Percentiles rank a stretch among this genome's conserved stretches.
Conservation (phyloP, 73 alveolate genomes). For the Paraurostyla sp. region DNA sequence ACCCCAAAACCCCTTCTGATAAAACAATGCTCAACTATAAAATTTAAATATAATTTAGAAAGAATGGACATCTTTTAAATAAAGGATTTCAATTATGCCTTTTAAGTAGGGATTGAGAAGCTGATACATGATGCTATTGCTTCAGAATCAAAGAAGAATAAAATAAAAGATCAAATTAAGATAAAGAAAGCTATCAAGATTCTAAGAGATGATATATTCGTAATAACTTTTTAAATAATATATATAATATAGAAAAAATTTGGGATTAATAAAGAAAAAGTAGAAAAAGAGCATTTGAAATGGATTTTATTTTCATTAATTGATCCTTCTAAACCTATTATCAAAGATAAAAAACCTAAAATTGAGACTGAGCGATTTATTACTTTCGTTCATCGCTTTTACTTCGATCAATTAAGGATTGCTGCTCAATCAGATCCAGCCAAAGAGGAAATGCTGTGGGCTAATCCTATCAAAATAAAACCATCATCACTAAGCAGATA, state of each 20-base stretch:
- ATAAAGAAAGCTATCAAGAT: background rate
- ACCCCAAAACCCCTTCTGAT: constrained; percentile 14
- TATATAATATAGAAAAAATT: background rate
- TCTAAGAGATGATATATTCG: constrained; percentile 22
- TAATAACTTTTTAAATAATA: background rate
- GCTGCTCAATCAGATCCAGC: constrained; percentile 36
- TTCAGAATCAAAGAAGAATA: background rate
- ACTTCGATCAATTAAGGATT: constrained; percentile 15
- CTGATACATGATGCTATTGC: background rate
- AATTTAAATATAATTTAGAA: background rate
- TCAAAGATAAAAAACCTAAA: constrained; percentile 22
- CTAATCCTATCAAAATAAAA: constrained; percentile 16
- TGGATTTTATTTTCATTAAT: background rate
- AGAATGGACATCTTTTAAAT: constrained; percentile 33
- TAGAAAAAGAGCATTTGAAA: constrained; percentile 17
- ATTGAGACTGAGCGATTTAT: constrained; percentile 43
- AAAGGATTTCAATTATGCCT: constrained; percentile 53
- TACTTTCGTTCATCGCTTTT: constrained; percentile 29
- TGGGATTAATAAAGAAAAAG: background rate
- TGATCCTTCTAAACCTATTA: background rate
- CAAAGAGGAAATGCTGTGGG: constrained; percentile 47
- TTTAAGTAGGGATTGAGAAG: constrained; percentile 39
- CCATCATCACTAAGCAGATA: background rate
- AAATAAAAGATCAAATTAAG: background rate
- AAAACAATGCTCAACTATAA: background rate